Evolutionary conservation across 2,329 filamentous ascomycete genomes (phyloP).

Genomic region (Apiospora koreana): DNA sequence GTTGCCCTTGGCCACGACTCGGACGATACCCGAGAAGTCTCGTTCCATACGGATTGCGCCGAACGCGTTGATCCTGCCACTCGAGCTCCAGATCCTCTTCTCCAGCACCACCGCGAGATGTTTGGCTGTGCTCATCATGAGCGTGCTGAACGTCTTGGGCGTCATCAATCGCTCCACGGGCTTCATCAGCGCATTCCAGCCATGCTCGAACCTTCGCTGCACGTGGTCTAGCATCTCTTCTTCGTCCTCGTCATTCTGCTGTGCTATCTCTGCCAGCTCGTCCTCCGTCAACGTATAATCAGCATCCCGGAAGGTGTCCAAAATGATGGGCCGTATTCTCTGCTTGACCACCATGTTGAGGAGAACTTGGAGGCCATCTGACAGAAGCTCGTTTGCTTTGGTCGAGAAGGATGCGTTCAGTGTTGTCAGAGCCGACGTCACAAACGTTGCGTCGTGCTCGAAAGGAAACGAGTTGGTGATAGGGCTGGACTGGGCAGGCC

Average conservation of each 20-base stretch:
- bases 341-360: conserved; percentile 86
- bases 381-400: conserved; percentile 80
- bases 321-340: conserved; percentile 79
- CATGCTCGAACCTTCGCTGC: conserved; percentile 75
- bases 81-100: conserved; percentile 81
- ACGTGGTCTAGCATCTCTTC: conserved; percentile 66
- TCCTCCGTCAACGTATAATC: conserved; percentile 76
- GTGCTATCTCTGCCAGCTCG: conserved; percentile 57
- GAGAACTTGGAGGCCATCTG: conserved; percentile 81
- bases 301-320: conserved; percentile 87
- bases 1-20: conserved; percentile 57
- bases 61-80: conserved; percentile 75
- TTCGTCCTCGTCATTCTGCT: conserved; percentile 55
- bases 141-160: conserved; percentile 69
- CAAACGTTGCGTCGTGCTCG: conserved; percentile 70
- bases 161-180: conserved; percentile 87
- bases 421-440: conserved; percentile 66
- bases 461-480: conserved; percentile 77
- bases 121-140: conserved; percentile 72
- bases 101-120: conserved; percentile 81
- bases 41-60: conserved; percentile 71
- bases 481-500: conserved; percentile 39
- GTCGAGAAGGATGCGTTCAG: conserved; percentile 72
- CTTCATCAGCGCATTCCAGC: conserved; percentile 83
- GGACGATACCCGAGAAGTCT: conserved; percentile 69